Evolutionary conservation across 2,329 filamentous ascomycete species (phyloP), one percentile per base, ranked within the genome.

Genomic region (Colletotrichum higginsianum): DNA sequence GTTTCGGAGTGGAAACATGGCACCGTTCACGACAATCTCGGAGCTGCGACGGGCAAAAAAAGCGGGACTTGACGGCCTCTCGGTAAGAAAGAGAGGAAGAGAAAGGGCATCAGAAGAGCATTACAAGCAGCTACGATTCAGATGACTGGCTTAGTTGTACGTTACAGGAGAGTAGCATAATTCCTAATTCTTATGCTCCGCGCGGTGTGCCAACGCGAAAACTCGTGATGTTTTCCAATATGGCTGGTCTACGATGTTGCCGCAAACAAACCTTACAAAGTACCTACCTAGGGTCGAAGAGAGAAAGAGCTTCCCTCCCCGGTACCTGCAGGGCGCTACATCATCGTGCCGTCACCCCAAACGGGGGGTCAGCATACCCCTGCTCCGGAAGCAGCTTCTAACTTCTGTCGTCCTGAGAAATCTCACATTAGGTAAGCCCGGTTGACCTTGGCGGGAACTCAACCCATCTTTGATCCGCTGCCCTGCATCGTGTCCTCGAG

Each of bases 301-400:
- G 3, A 21, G 26, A 23, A 7, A 23, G 61, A 62, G 67, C 50
- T 71, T 35, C 52, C 8, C 38, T 9, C 38, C 38, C n/a, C 26
- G 26, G 70, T 72, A 70, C 66, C 66, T 72, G 70, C 70, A 72
- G 70, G 67, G 67, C 61, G 47, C 47, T 72, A 70, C 70, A 71
- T 72, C 70, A 72, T 71, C 49, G 70, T 66, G 55, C 67, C 67
- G 67, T 72, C 66, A 72, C 66, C 47, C 7, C 2, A 8, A 61
- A n/a, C 50, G 23, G 38, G 30, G 47, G 42, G 55, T 21, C 58
- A 55, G 69, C 66, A 46, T 38, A 72, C 56, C 69, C 69, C 53
- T 72, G 60, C 42, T 13, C 47, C 60, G 58, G 60, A 55, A 56
- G 58, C 40, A 63, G 66, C 58, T 72, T 60, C 60, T 72, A 47